Conservation (phyloP, 2,329 filamentous ascomycete genomes). For the Penicillium sp. region DNA sequence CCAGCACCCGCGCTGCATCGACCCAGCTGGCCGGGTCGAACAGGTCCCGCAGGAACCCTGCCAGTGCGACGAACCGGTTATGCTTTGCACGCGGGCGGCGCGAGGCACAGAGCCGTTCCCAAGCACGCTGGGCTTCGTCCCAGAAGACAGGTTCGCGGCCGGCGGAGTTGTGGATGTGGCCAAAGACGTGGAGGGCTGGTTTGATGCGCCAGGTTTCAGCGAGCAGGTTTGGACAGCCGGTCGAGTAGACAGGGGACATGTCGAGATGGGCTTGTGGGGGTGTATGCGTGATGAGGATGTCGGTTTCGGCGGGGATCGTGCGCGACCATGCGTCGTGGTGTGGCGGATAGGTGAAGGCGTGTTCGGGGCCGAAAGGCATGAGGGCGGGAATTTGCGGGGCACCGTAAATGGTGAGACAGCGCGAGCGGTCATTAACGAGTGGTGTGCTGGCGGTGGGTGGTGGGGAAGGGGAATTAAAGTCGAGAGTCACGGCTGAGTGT, state of each 20-base stretch:
- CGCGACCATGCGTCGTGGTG: constrained; percentile 71
- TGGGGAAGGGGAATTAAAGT: constrained; percentile 49
- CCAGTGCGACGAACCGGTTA: constrained; percentile 26
- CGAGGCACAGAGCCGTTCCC: constrained; percentile 65
- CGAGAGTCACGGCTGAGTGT: constrained; percentile 65
- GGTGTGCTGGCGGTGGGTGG: constrained; percentile 12
- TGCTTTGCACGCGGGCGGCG: constrained; percentile 32
- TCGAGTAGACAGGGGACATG: constrained; percentile 57
- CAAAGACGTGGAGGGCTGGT: constrained; percentile 79
- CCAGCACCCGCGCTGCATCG: constrained; percentile 55
- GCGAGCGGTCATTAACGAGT: constrained; percentile 57
- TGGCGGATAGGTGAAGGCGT: constrained; percentile 77
- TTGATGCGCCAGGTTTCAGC: constrained; percentile 74
- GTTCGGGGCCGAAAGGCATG: constrained; percentile 69
- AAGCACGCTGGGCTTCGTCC: constrained; percentile 72
- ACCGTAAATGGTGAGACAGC: constrained; percentile 75
- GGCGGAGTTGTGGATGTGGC: constrained; percentile 78
- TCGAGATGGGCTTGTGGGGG: constrained; percentile 75
- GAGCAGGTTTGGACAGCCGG: constrained; percentile 74
- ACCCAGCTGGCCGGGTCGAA: constrained; percentile 48
- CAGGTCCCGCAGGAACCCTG: constrained; percentile 41
- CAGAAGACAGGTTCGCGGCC: constrained; percentile 73
- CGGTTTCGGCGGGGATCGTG: constrained; percentile 71
- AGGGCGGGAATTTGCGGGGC: constrained; percentile 73
- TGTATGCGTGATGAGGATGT: constrained; percentile 80